Evolutionary conservation across 2,329 filamentous ascomycete genomes (phyloP).

Genomic region (Zarea fungicola): DNA sequence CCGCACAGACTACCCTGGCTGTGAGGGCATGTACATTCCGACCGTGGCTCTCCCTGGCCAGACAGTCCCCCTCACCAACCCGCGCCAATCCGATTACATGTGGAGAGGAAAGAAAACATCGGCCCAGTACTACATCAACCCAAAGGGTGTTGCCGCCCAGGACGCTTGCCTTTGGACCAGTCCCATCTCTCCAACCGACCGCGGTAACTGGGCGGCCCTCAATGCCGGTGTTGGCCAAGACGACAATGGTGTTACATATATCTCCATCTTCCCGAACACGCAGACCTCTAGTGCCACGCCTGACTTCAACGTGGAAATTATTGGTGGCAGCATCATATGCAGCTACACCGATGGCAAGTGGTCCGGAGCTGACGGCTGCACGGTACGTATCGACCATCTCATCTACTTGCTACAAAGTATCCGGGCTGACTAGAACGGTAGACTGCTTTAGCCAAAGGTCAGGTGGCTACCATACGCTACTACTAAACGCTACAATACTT

Average conservation of each 20-base stretch:
- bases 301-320: constrained; percentile 74
- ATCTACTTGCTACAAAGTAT: background rate
- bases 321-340: constrained; percentile 59
- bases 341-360: constrained; percentile 61
- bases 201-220: constrained; percentile 82
- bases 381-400: constrained; percentile 66
- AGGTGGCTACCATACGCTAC: constrained; percentile 40
- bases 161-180: constrained; percentile 73
- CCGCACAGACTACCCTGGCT: constrained; percentile 94
- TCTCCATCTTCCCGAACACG: constrained; percentile 79
- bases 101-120: constrained; percentile 73
- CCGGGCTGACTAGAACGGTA: constrained; percentile 22
- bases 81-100: constrained; percentile 65
- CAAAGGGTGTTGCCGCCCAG: constrained; percentile 58
- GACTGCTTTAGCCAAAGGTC: constrained; percentile 39
- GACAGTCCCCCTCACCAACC: constrained; percentile 65
- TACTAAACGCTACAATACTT: constrained; percentile 27
- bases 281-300: constrained; percentile 67
- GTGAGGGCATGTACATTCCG: constrained; percentile 81
- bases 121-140: constrained; percentile 97
- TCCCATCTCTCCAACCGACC: constrained; percentile 37
- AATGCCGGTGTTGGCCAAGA: constrained; percentile 77
- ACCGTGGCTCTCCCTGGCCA: constrained; percentile 56
- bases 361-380: constrained; percentile 62
- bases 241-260: constrained; percentile 60